These are phyloP conservation scores for Globisporangium iwayamae DNA, from an alignment of 352 stramenopile species.

Conservation along the genomic window DNA sequence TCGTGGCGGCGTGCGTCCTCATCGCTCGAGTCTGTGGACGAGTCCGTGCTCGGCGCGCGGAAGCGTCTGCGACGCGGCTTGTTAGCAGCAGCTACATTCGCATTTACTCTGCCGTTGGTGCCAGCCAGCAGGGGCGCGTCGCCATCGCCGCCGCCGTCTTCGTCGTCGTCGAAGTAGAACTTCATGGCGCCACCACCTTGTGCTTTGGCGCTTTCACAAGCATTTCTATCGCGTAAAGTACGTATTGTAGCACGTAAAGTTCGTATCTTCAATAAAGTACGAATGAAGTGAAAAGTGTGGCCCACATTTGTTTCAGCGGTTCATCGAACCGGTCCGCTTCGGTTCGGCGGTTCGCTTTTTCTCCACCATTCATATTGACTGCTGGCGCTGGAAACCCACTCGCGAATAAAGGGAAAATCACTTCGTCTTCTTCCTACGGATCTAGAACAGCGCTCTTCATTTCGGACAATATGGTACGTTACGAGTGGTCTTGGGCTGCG, in stretches of 20 bases:
- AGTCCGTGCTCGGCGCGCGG: constrained; percentile 47
- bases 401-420: constrained; percentile 41
- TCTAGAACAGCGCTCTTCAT: constrained; percentile 52
- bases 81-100: neutral
- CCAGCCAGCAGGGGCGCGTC: neutral
- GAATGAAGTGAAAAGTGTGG: constrained; percentile 26
- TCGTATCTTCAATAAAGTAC: constrained; percentile 8
- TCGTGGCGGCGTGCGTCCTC: constrained; percentile 18
- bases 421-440: constrained; percentile 87
- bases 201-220: constrained; percentile 2
- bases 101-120: neutral
- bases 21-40: constrained; percentile 47
- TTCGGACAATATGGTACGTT: constrained; percentile 71
- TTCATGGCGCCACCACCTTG: constrained; percentile 31
- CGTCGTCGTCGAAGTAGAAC: constrained; percentile 37
- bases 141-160: constrained; percentile 17
- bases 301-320: constrained; percentile 18
- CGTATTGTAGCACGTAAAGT: constrained; percentile 11
- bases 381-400: constrained; percentile 9
- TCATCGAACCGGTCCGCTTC: constrained; percentile 11
- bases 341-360: constrained; percentile 21
- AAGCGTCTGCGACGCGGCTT: constrained; percentile 22
- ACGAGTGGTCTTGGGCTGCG: neutral
- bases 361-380: constrained; percentile 54
- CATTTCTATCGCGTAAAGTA: neutral